These are phyloP conservation scores for Gloeopeniophorella convolvens DNA, from an alignment of 768 basidiomycete genomes.

Conservation along the genomic window DNA sequence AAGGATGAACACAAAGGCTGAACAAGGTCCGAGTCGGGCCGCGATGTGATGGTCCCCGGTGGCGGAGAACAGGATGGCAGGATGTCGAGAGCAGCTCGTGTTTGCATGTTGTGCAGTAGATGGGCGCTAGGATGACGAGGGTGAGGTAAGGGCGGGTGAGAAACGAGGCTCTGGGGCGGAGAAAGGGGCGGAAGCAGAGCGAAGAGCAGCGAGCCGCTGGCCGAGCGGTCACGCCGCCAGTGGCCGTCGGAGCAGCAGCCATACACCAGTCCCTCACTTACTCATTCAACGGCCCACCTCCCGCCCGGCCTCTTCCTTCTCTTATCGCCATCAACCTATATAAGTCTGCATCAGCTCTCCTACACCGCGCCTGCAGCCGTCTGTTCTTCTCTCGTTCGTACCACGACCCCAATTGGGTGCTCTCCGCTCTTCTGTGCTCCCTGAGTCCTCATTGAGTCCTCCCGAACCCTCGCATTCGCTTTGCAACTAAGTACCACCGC, in stretches of 20 bases:
- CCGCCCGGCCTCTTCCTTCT: neutral
- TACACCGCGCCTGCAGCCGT: neutral
- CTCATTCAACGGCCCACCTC: conserved; percentile 2
- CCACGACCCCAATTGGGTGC: conserved; percentile 2
- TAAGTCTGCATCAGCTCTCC: conserved; percentile 3
- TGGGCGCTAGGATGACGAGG: neutral
- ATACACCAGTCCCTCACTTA: neutral
- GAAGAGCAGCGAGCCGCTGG: too few species aligned
- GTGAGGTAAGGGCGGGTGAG: too few species aligned
- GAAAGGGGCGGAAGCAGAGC: neutral
- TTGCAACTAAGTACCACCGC: conserved; percentile 4
- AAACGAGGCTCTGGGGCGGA: conserved; percentile 2
- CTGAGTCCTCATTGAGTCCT: neutral
- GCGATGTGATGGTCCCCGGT: neutral
- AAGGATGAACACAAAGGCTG: neutral
- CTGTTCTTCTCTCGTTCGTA: conserved; percentile 8
- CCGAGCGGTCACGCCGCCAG: too few species aligned
- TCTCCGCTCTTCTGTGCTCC: neutral
- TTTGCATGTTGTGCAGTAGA: neutral
- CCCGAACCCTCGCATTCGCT: conserved; percentile 6
- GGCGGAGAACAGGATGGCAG: conserved; percentile 3
- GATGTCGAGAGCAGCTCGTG: neutral
- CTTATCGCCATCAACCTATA: conserved; percentile 12
- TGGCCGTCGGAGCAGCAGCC: too few species aligned
- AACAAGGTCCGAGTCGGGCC: conserved; percentile 1